These are phyloP conservation scores for Coemansia asiatica DNA, from an alignment of 192 early-diverging fungal species.

Conservation along the genomic window DNA sequence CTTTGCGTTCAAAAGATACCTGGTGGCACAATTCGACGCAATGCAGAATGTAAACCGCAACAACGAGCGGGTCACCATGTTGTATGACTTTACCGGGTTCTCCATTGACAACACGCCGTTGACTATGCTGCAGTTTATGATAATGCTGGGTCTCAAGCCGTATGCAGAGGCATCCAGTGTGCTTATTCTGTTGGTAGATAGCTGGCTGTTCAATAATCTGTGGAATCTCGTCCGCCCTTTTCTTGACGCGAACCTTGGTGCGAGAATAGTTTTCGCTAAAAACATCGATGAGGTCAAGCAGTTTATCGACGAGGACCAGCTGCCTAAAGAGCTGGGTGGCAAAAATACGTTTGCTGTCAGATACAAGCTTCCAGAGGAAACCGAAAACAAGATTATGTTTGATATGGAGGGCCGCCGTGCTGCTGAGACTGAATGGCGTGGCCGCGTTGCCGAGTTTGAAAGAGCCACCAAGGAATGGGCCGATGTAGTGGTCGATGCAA, in stretches of 20 bases:
- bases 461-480: conserved; percentile 32
- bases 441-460: conserved; percentile 27
- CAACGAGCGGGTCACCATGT: conserved; percentile 24
- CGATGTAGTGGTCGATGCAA: background rate
- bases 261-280: conserved; percentile 49
- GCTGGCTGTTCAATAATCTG: conserved; percentile 52
- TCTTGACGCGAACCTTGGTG: conserved; percentile 41
- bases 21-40: conserved; percentile 28
- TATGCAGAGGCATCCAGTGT: conserved; percentile 43
- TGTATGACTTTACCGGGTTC: conserved; percentile 47
- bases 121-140: conserved; percentile 38
- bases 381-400: conserved; percentile 35
- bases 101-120: conserved; percentile 47
- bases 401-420: conserved; percentile 22
- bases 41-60: conserved; percentile 29
- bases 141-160: conserved; percentile 28
- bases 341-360: conserved; percentile 15
- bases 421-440: conserved; percentile 38
- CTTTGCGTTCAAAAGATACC: conserved; percentile 34
- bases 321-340: conserved; percentile 36
- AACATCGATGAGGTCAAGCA: conserved; percentile 26
- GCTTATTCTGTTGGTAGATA: conserved; percentile 47
- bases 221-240: conserved; percentile 47
- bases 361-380: conserved; percentile 27
- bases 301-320: conserved; percentile 42